Base-by-base conservation (phyloP, 2,329 filamentous ascomycete genomes). In the Aureobasidium sp. region DNA sequence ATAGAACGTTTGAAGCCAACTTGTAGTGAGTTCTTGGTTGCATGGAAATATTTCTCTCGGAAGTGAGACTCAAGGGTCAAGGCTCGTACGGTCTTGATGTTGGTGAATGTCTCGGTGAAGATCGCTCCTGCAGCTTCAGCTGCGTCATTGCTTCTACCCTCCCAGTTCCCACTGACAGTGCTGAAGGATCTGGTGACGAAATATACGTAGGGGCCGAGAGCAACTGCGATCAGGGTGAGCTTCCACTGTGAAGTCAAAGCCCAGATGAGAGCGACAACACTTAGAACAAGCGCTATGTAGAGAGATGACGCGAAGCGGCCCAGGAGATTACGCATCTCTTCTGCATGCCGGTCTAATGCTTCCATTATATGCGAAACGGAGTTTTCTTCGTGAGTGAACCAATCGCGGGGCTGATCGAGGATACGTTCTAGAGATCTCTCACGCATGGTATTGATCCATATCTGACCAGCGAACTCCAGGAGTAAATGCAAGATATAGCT, bases 311-410 rank as follows among this genome's bases (percentile, higher is more conserved):
- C 80, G 69, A 96, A 96, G 1, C 88, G 84, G 1, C 89, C 88
- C 0, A 96, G 80, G 0, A 97, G 77, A 67, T 90, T 91, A 9
- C 89, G 84, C 84, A 94, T 92, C 70, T 96, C 91, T 71, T 97
- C 91, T 0, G 88, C 89, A 68, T 90, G 89, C 17, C 88, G 83
- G 68, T 96, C 90, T 0, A 97, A 80, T 48, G 83, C 87, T 64
- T 90, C 86, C 0, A 81, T 85, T 46, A 97, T 79, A 1, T 80
- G 79, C 0, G 80, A 78, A 0, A 87, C 77, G 0, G 82, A 84
- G 71, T 94, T 89, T 37, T 80, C 78, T 1, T 87, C 79, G 55
- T 81, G 77, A 65, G 91, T 87, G 67, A 96, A 96, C 87, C 91
- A 97, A 5, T 82, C 75, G 64, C 83, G 86, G 0, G 90, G 88